Conservation (phyloP, 176 grass and related monocot genomes). For the Aegilops bicornis region DNA sequence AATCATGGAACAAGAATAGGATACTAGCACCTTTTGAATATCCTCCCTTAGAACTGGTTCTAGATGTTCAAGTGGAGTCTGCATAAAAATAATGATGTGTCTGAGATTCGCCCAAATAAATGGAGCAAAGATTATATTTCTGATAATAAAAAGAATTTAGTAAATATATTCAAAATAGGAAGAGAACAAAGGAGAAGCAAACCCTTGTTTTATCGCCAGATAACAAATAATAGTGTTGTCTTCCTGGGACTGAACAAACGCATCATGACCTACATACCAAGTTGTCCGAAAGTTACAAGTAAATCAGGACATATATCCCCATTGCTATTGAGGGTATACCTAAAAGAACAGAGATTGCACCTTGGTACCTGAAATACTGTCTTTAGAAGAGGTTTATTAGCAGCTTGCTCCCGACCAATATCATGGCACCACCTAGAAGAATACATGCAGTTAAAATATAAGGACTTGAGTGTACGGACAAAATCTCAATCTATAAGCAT, state of each 20-base stretch:
- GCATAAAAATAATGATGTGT: constrained; percentile 35
- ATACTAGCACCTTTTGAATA: constrained; percentile 83
- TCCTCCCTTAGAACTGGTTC: constrained; percentile 91
- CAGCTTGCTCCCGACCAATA: constrained; percentile 84
- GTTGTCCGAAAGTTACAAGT: constrained; percentile 30
- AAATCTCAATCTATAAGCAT: constrained; percentile 16
- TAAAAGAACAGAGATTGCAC: constrained; percentile 42
- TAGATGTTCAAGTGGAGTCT: constrained; percentile 95
- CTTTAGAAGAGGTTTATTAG: constrained; percentile 86
- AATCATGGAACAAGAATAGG: constrained; percentile 3
- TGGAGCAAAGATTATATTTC: not conserved
- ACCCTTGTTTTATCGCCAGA: constrained; percentile 98
- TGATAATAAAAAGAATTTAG: constrained; percentile 10
- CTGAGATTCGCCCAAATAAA: constrained; percentile 28
- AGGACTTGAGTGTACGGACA: not conserved
- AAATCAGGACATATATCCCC: constrained; percentile 18
- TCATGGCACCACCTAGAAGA: constrained; percentile 92
- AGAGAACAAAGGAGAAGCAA: constrained; percentile 24
- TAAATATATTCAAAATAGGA: constrained; percentile 29
- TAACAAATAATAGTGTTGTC: constrained; percentile 83
- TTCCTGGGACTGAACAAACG: constrained; percentile 75
- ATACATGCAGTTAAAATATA: not conserved
- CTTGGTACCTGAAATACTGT: constrained; percentile 85
- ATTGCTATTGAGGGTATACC: not conserved
- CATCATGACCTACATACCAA: constrained; percentile 84